Evolutionary conservation across 108 stramenopile species (phyloP), one percentile per base, ranked within the genome.

Genomic region (Pseudonitzschia delicatissima): DNA sequence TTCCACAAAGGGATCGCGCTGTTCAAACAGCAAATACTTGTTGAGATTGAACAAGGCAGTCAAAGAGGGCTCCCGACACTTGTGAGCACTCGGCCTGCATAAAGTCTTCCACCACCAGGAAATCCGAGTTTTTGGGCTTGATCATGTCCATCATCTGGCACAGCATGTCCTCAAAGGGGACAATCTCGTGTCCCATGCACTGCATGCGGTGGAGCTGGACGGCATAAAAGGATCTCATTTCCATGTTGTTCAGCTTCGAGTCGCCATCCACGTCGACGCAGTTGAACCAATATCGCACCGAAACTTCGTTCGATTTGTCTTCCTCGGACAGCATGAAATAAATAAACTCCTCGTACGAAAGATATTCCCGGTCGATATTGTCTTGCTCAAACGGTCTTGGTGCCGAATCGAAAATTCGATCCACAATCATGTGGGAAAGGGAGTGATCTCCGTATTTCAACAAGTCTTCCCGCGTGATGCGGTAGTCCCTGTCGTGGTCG

Each of bases 101-200:
- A 67, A 98, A 97, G 64, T 99, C 97, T 62, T 88, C 86, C 3
- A 84, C 78, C 31, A 85, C 67, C 20, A 97, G 61, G 45, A 63
- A 65, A 26, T 90, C 85, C 13, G 64, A 35, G 34, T 74, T 67
- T 21, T 68, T 50, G 0, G 94, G 91, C 59, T 91, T 95, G 69
- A 99, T 92, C 96, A 99, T 95, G 76, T 99, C 98, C 83, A 91
- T 92, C 95, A 98, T 97, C 76, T 99, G 98, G 72, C 97, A 98
- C 25, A 98, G 69, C 76, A 99, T 92, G 73, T 99, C 98, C 66
- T 94, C 96, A 59, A 97, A 98, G 12, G 91, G 87, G 0, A 99
- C 94, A 17, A 93, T 85, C 72, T 99, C 98, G 69, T 98, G 96
- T 15, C 97, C 97, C 81, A 98, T 92, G 48, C 93, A 94, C 69